phyloP scores from a whole-genome alignment of 805 yeast genomes.

The Nakazawaea sp. region DNA sequence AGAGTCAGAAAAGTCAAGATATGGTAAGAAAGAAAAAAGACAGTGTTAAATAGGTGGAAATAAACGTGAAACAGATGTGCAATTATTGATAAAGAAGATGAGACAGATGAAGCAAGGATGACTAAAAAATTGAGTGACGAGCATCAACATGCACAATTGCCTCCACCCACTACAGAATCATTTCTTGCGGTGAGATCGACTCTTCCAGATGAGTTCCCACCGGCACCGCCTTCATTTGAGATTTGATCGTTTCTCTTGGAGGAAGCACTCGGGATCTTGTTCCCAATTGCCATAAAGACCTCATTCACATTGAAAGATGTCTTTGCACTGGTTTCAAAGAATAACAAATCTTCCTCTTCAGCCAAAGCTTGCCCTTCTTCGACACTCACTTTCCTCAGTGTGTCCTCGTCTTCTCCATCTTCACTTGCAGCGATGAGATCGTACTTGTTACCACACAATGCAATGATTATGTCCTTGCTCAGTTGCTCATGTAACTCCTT shows the following conservation, averaged over 20 bases:
- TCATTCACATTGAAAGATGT: conserved; percentile 84
- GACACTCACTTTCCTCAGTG: conserved; percentile 67
- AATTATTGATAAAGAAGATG: no score
- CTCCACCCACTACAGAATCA: conserved; percentile 15
- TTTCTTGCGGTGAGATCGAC: conserved; percentile 30
- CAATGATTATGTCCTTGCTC: conserved; percentile 83
- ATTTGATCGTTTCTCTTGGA: not conserved
- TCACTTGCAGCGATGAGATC: conserved; percentile 50
- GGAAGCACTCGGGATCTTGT: conserved; percentile 58
- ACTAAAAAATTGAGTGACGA: no score
- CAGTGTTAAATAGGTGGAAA: no score
- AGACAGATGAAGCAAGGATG: no score
- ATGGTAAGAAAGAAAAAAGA: no score
- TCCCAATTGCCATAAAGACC: conserved; percentile 85
- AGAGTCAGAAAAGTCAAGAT: no score
- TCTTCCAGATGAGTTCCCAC: conserved; percentile 18
- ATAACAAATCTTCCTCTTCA: conserved; percentile 82
- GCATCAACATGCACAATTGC: conserved; percentile 28
- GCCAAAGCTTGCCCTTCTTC: conserved; percentile 88
- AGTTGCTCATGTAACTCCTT: conserved; percentile 95
- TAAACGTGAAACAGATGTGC: no score
- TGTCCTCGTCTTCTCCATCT: conserved; percentile 40
- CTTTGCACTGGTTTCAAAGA: conserved; percentile 94
- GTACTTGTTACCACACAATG: conserved; percentile 87
- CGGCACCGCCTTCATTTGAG: conserved; percentile 8